Base-by-base conservation (phyloP, 129 eudicot genomes). In the Chrysanthemum lavandulifolium region DNA sequence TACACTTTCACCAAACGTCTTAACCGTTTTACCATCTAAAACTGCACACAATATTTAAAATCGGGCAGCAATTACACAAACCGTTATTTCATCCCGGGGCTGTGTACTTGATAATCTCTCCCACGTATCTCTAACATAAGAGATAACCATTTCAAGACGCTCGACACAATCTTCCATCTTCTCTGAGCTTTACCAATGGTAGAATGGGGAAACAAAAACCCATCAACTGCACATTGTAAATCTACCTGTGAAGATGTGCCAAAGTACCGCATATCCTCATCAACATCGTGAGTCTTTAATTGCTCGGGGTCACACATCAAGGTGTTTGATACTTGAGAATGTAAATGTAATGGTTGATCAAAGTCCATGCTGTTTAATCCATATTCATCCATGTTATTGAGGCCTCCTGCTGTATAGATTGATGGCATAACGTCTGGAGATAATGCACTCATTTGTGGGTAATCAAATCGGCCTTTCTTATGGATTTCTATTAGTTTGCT, bases 161-260 rank as follows among this genome's bases (percentile, higher is more conserved):
- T 76, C 10, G 69, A 82, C 61, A 89, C 68, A 56, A 89, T 71
- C 55, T 72, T 89, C 96, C 96, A 89, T 77, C 89, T 76, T 80
- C 79, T 77, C 23, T 86, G 85, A 76, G 87, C 89, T 73, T 84
- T 87, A 43, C 69, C 79, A 40, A 74, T 52, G 50, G 85, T 78
- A 60, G 86, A 63, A 56, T 66, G 84, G 64, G 84, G 69, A 40
- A 69, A 58, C 62, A 82, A 61, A 79, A 84, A 82, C 73, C 83
- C 80, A 69, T 71, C 81, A 65, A 77, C 78, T 9, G 79, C 82
- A 60, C 76, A 45, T 31, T 84, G 88, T 29, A 86, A 48, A 56
- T 83, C 91, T 18, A 68, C 71, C 57, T 83, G 74, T 64, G 86
- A 69, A 23, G 69, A 76, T 6, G 84, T 47, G 51, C 79, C 92